Evolutionary conservation across 306 rosid genomes (phyloP), one percentile per base, ranked within the genome.

Genomic region (Cicer chorassanicum): DNA sequence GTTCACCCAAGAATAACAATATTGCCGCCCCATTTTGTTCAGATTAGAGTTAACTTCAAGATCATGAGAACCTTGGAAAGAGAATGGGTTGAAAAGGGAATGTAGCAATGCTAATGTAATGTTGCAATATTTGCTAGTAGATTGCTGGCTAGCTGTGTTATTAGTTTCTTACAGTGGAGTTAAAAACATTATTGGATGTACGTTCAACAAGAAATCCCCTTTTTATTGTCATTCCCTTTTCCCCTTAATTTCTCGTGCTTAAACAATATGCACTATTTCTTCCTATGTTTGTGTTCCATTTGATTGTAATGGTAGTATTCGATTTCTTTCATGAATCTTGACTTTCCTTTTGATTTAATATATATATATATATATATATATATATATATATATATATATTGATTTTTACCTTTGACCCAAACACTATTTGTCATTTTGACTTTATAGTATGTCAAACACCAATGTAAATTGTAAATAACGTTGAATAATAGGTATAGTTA

Each of bases 1-100:
- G 21, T 55, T 73, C 63, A 44, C 63, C 46, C 5, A 1, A 49
- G 3, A 65, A n/a, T 46, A 65, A 55, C 62, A 70, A 41, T 15
- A 48, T 5, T 42, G 21, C 50, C 6, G 9, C n/a, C 42, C 40
- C 57, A 43, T 24, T 42, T 40, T 55, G 40, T 38, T 24, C 66
- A 3, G 50, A 29, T 29, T 29, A 59, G 65, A 10, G 65, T 29
- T 29, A 59, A 59, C 8, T 24, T 59, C 56, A 13, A n/a, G 7
- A 50, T 14, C 65, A 59, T 0, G 42, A 59, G 8, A 36, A 29
- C 42, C 19, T 50, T 50, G 19, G 9, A 6, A 50, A n/a, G 19
- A 6, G 15, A 50, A 54, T 19, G 6, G 1, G 13, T 54, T 54
- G 13, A 14, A 54, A 54, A 18, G 61, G 9, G 11, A 13, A 34